Conservation (phyloP, 208 protist genomes). For the Tritrichomonas musculus region DNA sequence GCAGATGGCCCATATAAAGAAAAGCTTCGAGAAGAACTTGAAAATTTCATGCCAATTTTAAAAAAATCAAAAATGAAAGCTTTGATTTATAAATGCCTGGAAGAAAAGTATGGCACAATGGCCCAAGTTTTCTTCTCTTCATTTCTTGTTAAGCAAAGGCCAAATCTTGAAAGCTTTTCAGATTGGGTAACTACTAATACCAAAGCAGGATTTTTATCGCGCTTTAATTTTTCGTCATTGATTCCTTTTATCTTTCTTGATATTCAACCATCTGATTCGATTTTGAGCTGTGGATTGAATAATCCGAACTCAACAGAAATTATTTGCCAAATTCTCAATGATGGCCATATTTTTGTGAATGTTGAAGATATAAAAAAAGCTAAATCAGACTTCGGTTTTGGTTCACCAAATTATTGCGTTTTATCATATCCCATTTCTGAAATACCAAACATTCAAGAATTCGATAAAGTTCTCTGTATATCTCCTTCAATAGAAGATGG, state of each 20-base stretch:
- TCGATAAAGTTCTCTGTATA: constrained; percentile 47
- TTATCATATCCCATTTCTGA: background rate
- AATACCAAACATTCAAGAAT: background rate
- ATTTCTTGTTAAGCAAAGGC: background rate
- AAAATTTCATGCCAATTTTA: background rate
- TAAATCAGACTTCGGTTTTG: background rate
- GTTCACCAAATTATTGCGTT: background rate
- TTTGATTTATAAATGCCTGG: background rate
- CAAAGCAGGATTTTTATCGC: background rate
- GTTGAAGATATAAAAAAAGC: background rate
- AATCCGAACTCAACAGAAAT: background rate
- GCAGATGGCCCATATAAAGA: background rate
- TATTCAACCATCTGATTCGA: background rate
- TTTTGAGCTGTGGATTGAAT: background rate
- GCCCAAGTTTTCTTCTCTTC: background rate
- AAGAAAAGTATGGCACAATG: background rate
- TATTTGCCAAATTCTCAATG: background rate
- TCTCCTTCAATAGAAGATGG: constrained; percentile 55
- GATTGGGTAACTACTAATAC: background rate
- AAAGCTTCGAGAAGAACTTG: background rate
- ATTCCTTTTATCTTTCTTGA: background rate
- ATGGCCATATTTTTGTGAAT: background rate
- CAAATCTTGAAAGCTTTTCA: background rate
- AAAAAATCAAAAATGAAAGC: background rate
- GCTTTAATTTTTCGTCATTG: background rate